phyloP scores from a whole-genome alignment of 2,329 filamentous ascomycete species.

The Blastomyces percursus region DNA sequence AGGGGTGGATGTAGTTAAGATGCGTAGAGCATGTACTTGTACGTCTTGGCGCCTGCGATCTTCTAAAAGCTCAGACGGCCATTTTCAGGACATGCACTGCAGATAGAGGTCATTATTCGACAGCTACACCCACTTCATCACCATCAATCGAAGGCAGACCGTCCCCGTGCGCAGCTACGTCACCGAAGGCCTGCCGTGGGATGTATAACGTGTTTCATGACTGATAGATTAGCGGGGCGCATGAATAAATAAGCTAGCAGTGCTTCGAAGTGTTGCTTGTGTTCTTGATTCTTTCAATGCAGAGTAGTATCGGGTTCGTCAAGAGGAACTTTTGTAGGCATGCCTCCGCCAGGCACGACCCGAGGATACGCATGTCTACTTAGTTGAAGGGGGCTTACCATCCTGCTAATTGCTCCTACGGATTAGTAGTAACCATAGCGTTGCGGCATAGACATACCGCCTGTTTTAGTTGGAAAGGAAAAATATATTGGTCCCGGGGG shows the following conservation, averaged over 20 bases:
- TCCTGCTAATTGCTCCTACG: not conserved
- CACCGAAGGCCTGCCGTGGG: too few species aligned
- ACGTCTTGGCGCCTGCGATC: too few species aligned
- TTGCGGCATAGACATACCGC: not conserved
- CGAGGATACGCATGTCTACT: not conserved
- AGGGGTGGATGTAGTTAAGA: too few species aligned
- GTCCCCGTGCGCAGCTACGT: not conserved
- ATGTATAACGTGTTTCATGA: too few species aligned
- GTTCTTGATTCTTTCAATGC: too few species aligned
- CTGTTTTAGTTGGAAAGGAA: not conserved
- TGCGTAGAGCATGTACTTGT: too few species aligned
- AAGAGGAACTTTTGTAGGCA: not conserved
- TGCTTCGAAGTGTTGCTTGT: too few species aligned
- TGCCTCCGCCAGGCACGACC: not conserved
- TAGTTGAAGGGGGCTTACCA: not conserved
- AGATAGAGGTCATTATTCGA: not conserved
- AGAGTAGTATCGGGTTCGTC: not conserved
- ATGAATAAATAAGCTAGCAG: too few species aligned
- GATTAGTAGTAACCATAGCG: not conserved
- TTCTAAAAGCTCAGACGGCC: not conserved
- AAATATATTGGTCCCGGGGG: not conserved
- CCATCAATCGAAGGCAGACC: not conserved
- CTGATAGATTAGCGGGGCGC: too few species aligned
- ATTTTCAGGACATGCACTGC: not conserved
- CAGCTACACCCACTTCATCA: not conserved